These are phyloP conservation scores for Ambrosiella xylebori DNA, from an alignment of 2,329 filamentous ascomycete species.

Conservation along the genomic window DNA sequence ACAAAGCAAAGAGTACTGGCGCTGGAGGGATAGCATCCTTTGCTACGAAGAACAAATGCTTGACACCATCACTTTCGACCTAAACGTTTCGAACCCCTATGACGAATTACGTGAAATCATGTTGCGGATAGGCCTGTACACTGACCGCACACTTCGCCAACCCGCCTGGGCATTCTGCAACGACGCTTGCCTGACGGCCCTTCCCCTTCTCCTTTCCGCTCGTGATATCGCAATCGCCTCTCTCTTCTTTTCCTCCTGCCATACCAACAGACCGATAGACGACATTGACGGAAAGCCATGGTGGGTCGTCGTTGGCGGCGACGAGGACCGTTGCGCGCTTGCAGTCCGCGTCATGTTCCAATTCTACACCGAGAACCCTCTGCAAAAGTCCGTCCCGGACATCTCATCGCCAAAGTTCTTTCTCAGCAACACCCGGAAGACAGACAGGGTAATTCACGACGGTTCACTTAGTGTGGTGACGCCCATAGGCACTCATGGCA, in stretches of 20 bases:
- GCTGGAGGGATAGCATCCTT: conserved; percentile 87
- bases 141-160: conserved; percentile 69
- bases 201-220: conserved; percentile 67
- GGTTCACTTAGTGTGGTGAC: conserved; percentile 22
- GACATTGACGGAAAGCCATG: conserved; percentile 62
- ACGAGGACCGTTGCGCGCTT: conserved; percentile 49
- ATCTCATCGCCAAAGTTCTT: conserved; percentile 35
- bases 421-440: conserved; percentile 36
- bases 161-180: conserved; percentile 88
- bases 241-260: conserved; percentile 70
- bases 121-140: conserved; percentile 51
- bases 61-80: conserved; percentile 82
- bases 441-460: neutral
- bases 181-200: conserved; percentile 67
- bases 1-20: conserved; percentile 96
- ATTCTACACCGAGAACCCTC: conserved; percentile 48
- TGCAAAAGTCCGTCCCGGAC: conserved; percentile 38
- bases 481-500: conserved; percentile 1
- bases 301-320: conserved; percentile 68
- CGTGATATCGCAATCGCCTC: conserved; percentile 70
- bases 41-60: conserved; percentile 85
- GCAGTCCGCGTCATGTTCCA: conserved; percentile 63
- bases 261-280: conserved; percentile 57
- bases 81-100: conserved; percentile 81
- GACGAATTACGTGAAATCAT: conserved; percentile 68